A percentile compares a stretch with the other conserved stretches of the same genome.
These are phyloP conservation scores for Vigna reflexopilosa DNA, from an alignment of 306 rosid genomes.

Conservation along the genomic window DNA sequence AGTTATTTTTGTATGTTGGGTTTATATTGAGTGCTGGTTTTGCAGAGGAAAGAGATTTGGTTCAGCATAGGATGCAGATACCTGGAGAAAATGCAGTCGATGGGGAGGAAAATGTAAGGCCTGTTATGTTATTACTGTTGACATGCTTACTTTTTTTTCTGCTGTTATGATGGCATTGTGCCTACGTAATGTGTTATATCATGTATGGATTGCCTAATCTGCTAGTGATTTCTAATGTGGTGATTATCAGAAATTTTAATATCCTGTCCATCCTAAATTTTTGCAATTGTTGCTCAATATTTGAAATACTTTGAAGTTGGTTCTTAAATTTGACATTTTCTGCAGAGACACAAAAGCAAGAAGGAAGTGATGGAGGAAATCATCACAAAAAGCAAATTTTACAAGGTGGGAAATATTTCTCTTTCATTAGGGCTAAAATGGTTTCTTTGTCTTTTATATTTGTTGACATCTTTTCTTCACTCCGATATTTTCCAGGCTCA, in stretches of 20 bases:
- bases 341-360: conserved; percentile 84
- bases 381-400: conserved; percentile 79
- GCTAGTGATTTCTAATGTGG: conserved; percentile 10
- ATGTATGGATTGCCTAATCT: neutral
- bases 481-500: conserved; percentile 69
- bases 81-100: conserved; percentile 46
- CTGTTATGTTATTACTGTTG: conserved; percentile 10
- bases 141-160: neutral
- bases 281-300: neutral
- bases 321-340: conserved; percentile 34
- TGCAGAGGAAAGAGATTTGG: conserved; percentile 52
- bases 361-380: conserved; percentile 89
- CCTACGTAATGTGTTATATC: neutral
- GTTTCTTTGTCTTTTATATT: conserved; percentile 25
- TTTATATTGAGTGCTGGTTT: conserved; percentile 38
- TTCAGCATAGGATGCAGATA: conserved; percentile 33
- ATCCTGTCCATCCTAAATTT: neutral
- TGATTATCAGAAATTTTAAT: conserved; percentile 14
- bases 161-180: conserved; percentile 7
- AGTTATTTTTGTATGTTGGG: conserved; percentile 34
- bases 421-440: conserved; percentile 16
- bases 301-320: conserved; percentile 34
- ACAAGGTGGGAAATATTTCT: conserved; percentile 61
- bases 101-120: conserved; percentile 72
- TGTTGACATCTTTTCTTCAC: conserved; percentile 28